Percentiles rank a stretch among this genome's conserved stretches.
phyloP scores from a whole-genome alignment of 768 basidiomycete genomes.

The Lentinula edodes region DNA sequence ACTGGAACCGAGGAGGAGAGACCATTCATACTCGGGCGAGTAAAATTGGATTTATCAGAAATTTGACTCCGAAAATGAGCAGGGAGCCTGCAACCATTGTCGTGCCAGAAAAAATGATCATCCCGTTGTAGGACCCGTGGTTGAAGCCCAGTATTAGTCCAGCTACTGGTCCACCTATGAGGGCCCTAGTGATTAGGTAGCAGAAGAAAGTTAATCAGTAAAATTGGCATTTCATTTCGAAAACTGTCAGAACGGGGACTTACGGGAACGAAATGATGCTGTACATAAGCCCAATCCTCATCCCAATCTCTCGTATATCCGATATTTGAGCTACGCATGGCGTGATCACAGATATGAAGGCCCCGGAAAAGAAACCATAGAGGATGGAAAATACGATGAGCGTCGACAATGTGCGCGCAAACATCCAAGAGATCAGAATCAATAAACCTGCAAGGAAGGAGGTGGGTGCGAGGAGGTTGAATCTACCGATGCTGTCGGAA shows the following conservation, averaged over 20 bases:
- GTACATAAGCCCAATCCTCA: conserved; percentile 60
- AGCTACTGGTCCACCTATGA: conserved; percentile 60
- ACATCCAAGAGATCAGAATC: conserved; percentile 54
- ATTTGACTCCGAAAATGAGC: conserved; percentile 45
- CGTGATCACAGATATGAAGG: conserved; percentile 61
- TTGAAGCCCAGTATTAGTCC: conserved; percentile 46
- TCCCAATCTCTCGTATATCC: conserved; percentile 51
- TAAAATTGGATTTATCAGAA: conserved; percentile 37
- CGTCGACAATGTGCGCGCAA: conserved; percentile 30
- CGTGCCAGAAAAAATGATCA: conserved; percentile 57
- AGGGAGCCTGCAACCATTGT: conserved; percentile 55
- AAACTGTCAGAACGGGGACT: conserved; percentile 24
- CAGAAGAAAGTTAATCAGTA: too few species aligned
- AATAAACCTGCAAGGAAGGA: conserved; percentile 60
- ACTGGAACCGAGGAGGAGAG: neutral
- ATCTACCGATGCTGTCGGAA: conserved; percentile 61
- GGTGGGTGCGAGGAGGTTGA: conserved; percentile 60
- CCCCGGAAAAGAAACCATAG: conserved; percentile 64
- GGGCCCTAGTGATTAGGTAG: conserved; percentile 32
- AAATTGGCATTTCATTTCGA: too few species aligned
- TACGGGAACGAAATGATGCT: conserved; percentile 65
- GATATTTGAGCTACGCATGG: conserved; percentile 68
- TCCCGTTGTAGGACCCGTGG: conserved; percentile 40
- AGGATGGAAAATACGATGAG: conserved; percentile 37
- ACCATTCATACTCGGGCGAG: conserved; percentile 36